Conservation (phyloP, 345 rosid species). For the Conringia planisiliqua region DNA sequence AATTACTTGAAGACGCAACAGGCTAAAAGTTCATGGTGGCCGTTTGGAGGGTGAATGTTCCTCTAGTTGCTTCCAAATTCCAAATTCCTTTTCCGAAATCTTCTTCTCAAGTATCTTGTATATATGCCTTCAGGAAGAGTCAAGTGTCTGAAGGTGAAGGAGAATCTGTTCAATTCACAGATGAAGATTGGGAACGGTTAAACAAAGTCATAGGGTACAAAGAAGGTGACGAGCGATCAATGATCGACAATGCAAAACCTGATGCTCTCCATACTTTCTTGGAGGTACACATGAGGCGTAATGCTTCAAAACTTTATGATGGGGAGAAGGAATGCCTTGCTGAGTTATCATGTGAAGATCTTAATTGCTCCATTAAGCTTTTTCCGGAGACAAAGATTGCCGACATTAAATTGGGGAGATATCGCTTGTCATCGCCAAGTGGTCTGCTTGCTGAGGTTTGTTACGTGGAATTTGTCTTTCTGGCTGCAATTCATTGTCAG, state of each 20-base stretch:
- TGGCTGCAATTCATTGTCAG: slow-evolving; percentile 14
- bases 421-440: slow-evolving; percentile 84
- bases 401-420: slow-evolving; percentile 78
- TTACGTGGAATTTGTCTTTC: not conserved
- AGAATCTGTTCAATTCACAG: slow-evolving; percentile 68
- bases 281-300: slow-evolving; percentile 90
- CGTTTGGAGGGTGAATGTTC: slow-evolving; percentile 73
- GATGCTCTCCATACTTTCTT: slow-evolving; percentile 68
- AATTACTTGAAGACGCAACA: slow-evolving; percentile 51
- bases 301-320: slow-evolving; percentile 87
- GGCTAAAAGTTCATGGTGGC: slow-evolving; percentile 89
- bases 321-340: slow-evolving; percentile 65
- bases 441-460: slow-evolving; percentile 95
- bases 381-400: slow-evolving; percentile 89
- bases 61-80: slow-evolving; percentile 15
- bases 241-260: slow-evolving; percentile 46
- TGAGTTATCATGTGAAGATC: slow-evolving; percentile 80
- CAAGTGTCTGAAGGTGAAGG: slow-evolving; percentile 60
- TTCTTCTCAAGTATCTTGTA: slow-evolving; percentile 20
- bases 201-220: slow-evolving; percentile 86
- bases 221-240: slow-evolving; percentile 65
- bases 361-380: slow-evolving; percentile 74
- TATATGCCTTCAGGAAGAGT: slow-evolving; percentile 52
- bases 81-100: not conserved
- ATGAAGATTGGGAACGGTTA: slow-evolving; percentile 90